Percentiles rank a stretch among this genome's conserved stretches.
These are phyloP conservation scores for Mycena belliarum DNA, from an alignment of 768 basidiomycete genomes.

Conservation along the genomic window DNA sequence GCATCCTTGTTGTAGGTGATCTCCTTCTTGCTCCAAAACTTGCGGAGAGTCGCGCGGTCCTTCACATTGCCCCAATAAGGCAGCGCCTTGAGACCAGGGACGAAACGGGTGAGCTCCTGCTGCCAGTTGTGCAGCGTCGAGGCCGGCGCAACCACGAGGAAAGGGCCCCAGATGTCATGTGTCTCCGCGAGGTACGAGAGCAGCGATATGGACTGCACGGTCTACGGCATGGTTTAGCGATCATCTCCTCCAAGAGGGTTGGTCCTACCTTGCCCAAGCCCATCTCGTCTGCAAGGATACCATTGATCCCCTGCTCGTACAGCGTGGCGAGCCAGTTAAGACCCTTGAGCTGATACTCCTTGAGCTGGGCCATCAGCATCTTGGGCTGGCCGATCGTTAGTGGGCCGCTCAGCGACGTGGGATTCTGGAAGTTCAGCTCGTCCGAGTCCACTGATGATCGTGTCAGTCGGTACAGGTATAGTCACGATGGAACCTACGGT, in stretches of 20 bases:
- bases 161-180: constrained; percentile 99
- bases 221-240: constrained; percentile 36
- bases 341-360: constrained; percentile 98
- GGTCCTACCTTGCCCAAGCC: constrained; percentile 67
- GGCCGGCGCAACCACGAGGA: constrained; percentile 95
- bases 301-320: constrained; percentile 99
- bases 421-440: constrained; percentile 99
- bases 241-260: neutral
- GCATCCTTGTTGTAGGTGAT: constrained; percentile 94
- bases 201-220: constrained; percentile 96
- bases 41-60: constrained; percentile 89
- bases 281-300: constrained; percentile 99
- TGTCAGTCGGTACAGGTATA: constrained; percentile 1
- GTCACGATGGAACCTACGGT: constrained; percentile 51
- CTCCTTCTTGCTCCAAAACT: constrained; percentile 98
- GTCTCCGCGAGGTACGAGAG: constrained; percentile 94
- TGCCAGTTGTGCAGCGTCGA: constrained; percentile 99
- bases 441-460: constrained; percentile 78
- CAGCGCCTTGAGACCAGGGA: constrained; percentile 88
- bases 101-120: constrained; percentile 95
- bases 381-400: constrained; percentile 88
- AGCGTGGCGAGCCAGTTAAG: constrained; percentile 97
- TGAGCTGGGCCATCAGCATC: constrained; percentile 95
- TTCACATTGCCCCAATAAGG: constrained; percentile 99
- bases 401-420: constrained; percentile 82